Base-by-base conservation (phyloP, 1,284 basidiomycete species). In the Kwoniella shivajii region DNA sequence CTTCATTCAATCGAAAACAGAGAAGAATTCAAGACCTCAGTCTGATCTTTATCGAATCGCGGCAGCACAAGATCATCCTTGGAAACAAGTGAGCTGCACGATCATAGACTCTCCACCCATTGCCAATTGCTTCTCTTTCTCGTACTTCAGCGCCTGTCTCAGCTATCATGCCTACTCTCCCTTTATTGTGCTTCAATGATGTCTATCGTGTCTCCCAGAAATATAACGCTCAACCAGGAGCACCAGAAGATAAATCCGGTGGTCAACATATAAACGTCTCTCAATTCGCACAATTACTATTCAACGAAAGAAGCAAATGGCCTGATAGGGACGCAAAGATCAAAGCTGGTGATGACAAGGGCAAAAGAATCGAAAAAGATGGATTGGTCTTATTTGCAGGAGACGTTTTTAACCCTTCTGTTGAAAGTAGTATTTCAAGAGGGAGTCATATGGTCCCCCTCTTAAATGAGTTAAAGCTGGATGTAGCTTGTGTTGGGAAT, bases 391-490 rank as follows among this genome's bases (percentile, higher is more conserved):
- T 96, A 2, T 96, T 95, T 77, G 92, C 89, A 27, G 92, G 92
- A 5, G 92, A 95, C 73, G 80, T 90, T 4, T 92, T 92, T 73
- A 86, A 87, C 18, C 92, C 91, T 0, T 90, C 88, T 3, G 84
- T 92, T 0, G 91, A 94, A 77, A 90, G 87, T 66, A 86, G 87
- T 7, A 86, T 96, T 22, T 94, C 92, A 3, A 81, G 92, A 73
- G 92, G 92, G 39, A 91, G 88, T 58, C 91, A 95, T 83, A 90
- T 95, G 89, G 89, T 92, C 22, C 90, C 90, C 2, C 84, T 92
- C 18, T 84, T 92, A 78, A 92, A 93, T 47, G 71, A 70, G 2
- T 56, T 79, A 29, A 69, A 74, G 43, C 49, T 79, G 3, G 78
- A 78, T 57, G 63, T 60, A 18, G 66, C 76, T 7, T 76, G 73